A percentile compares a stretch with the other conserved stretches of the same genome.
These are phyloP conservation scores for Perkinsela sp. DNA, from an alignment of 208 protist species.

Conservation along the genomic window DNA sequence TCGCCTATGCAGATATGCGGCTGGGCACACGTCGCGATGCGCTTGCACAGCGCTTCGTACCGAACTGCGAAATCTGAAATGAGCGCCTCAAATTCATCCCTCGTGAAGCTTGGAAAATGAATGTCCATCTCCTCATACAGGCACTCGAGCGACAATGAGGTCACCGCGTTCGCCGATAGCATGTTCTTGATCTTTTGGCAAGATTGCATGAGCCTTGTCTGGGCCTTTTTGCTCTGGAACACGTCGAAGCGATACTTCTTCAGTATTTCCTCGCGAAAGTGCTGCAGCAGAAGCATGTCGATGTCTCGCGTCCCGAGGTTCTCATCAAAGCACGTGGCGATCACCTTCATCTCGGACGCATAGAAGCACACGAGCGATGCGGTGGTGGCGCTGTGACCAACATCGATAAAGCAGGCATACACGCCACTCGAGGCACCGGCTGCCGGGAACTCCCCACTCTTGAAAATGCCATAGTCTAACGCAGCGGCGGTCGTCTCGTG, in stretches of 20 bases:
- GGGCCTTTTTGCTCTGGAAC: slow-evolving; percentile 30
- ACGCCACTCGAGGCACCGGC: slow-evolving; percentile 15
- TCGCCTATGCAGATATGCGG: slow-evolving; percentile 5
- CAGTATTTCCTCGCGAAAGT: slow-evolving; percentile 37
- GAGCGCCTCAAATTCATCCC: slow-evolving; percentile 31
- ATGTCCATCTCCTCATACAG: slow-evolving; percentile 63
- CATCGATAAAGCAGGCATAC: slow-evolving; percentile 46
- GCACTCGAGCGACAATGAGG: slow-evolving; percentile 54
- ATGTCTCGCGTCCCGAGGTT: slow-evolving; percentile 47
- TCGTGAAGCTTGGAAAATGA: slow-evolving; percentile 36
- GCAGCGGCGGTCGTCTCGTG: slow-evolving; percentile 57
- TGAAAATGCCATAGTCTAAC: slow-evolving; percentile 68
- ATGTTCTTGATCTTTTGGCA: slow-evolving; percentile 65
- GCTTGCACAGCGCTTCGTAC: slow-evolving; percentile 10
- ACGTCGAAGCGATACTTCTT: slow-evolving; percentile 61
- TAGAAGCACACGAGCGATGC: slow-evolving; percentile 47
- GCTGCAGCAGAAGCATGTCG: slow-evolving; percentile 35
- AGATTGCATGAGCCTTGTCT: slow-evolving; percentile 33
- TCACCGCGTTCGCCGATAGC: slow-evolving; percentile 44
- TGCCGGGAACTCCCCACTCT: slow-evolving; percentile 29
- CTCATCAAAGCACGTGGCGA: slow-evolving; percentile 34
- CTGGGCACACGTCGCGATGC: neutral
- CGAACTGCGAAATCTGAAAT: slow-evolving; percentile 12
- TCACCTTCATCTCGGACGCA: slow-evolving; percentile 35
- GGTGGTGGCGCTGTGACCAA: slow-evolving; percentile 43